Evolutionary conservation across 192 early-diverging fungal species (phyloP), one percentile per base, ranked within the genome.

Genomic region (Coemansia sp.): DNA sequence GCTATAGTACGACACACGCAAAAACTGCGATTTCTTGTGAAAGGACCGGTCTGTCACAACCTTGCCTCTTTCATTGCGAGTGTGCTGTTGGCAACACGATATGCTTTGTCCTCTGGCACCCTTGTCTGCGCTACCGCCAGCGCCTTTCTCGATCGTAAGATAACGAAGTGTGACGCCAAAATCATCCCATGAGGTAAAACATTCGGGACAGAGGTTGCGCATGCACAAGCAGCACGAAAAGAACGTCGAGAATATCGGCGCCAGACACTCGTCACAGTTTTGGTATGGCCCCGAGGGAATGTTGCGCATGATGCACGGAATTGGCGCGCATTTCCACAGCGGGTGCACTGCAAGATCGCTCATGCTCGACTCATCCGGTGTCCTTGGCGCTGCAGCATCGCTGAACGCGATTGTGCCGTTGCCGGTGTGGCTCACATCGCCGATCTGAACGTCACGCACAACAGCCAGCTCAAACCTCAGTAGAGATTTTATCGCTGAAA

Each of bases 141-240:
- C 24, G 2, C 41, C 10, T 42, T 16, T 42, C 41, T 65, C 69
- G 11, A 56, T 56, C 14, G 48, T 34, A 11, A 36, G 53, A 50
- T 42, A 69, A 10, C 40, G 62, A 11, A 62, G 50, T 3, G 46
- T 63, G 27, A 56, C 53, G 13, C 31, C 53, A 4, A 24, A 31
- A 78, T 78, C 76, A 39, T 78, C 67, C 76, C 76, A 78, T 0
- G 53, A 54, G 31, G 48, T 46, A 66, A 78, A 78, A 50, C 76
- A 78, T 6, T 63, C 21, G 29, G 40, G 48, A 21, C 76, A 78
- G 10, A 73, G 31, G 41, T 73, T 59, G 10, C 67, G 45, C 76
- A 73, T 73, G 50, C 76, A 78, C 36, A 69, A 13, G 54, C 76
- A 69, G 63, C 76, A 78, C 45, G 76, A 60, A 62, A 78, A 78